Base-by-base conservation (phyloP, 177 flowering plant genomes). In the Vitis hybrid region DNA sequence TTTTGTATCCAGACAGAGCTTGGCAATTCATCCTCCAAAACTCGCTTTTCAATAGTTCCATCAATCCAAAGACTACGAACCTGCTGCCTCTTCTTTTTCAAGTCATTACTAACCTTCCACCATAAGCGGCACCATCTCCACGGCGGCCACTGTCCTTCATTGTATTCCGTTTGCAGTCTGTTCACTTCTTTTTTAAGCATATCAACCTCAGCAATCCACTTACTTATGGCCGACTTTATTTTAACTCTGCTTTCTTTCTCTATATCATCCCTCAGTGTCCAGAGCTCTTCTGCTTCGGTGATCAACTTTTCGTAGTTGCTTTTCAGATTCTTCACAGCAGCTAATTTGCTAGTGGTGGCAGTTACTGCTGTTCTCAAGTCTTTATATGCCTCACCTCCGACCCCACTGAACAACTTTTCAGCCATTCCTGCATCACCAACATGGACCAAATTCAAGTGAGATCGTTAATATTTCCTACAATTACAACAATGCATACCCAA, bases 11-110 rank as follows among this genome's bases (percentile, higher is more conserved):
- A 8, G 8, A 75, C 73, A 24, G 15, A 31, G 1, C 68, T 73
- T 13, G 73, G 55, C 12, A 14, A 14, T 31, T 19, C 64, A 22
- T 68, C 72, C 12, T 57, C 73, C n/a, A 68, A 8, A 2, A 57
- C 20, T 28, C 53, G 65, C 33, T 59, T 11, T 44, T 59, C 52
- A 62, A 63, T 3, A 10, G 4, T 14, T 63, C 65, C 51, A 5
- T 63, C 0, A 12, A 0, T 19, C 65, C 20, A 38, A 11, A 55
- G 68, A 44, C 3, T 14, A 18, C 19, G 20, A 15, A 65, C 18
- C 15, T 65, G 54, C 18, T 63, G 2, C 0, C 33, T 19, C 22
- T 18, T 54, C 55, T 19, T 11, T 19, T 1, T 31, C 56, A 71
- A 4, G 14, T 17, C 11, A 13, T 54, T 56, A 10, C 63, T 49